Base-by-base conservation (phyloP, 225 moss, liverwort and hornwort species). In the Physcomitrium patens region DNA sequence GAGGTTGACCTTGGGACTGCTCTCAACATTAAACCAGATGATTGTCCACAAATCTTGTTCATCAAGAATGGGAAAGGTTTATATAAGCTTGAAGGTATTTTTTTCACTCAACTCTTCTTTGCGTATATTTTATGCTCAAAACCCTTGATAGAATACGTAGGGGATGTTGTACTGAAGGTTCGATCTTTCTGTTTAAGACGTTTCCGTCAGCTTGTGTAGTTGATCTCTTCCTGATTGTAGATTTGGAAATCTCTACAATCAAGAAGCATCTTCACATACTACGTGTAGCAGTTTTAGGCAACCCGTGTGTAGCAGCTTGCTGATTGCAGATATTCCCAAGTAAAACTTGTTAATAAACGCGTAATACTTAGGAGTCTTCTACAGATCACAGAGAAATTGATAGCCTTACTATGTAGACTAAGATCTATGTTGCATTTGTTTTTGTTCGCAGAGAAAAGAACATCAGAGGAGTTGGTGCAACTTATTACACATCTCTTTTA, bases 401-500 rank as follows among this genome's bases (percentile, higher is more conserved):
- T 53, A 41, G 12, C 65, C 8, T 46, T 27, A 14, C 22, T 47
- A 42, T 63, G 63, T 17, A 28, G 56, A 75, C 59, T 68, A 49
- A 76, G 0, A 28, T 51, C 51, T 77, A 12, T 17, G 65, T 37
- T 52, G 18, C 62, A 12, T 70, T 17, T 60, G 37, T 60, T 49
- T 28, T 43, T 59, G 22, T 79, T 60, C 70, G 11, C 82, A 90
- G 90, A 82, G 37, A 51, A 67, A 59, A 85, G 82, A 75, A 85
- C 68, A 63, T 79, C 87, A 57, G 82, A 90, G 47, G 87, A 90
- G 74, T 71, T 90, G 82, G 28, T 84, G 78, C 87, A 90, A 63
- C 70, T 87, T 49, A 80, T 83, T 71, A 87, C 90, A 16, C 85
- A 90, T 63, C 87, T 85, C 75, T 90, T 90, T 67, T 90, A 90